phyloP scores from a whole-genome alignment of 768 basidiomycete genomes.

The Sutorius australiensis region DNA sequence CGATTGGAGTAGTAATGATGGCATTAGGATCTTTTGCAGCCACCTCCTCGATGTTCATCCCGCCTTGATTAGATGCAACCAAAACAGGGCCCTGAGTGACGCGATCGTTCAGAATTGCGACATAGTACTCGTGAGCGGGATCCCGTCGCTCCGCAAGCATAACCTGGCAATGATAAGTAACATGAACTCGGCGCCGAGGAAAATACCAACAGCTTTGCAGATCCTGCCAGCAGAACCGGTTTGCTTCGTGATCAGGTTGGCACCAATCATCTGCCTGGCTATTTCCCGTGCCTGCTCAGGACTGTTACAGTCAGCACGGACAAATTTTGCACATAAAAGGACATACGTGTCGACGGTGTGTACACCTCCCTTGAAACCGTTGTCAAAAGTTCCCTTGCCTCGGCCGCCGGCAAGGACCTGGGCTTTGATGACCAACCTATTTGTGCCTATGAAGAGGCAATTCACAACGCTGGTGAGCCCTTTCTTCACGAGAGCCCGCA shows the following conservation, averaged over 20 bases:
- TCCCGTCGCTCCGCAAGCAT: constrained; percentile 97
- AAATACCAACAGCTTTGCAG: constrained; percentile 81
- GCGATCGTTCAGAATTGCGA: constrained; percentile 95
- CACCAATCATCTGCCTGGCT: constrained; percentile 90
- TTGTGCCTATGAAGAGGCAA: constrained; percentile 46
- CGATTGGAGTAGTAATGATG: constrained; percentile 93
- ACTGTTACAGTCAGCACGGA: constrained; percentile 37
- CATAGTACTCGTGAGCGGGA: constrained; percentile 96
- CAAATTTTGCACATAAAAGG: background rate
- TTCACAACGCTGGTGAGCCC: background rate
- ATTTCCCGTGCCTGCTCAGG: constrained; percentile 85
- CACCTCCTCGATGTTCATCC: constrained; percentile 99
- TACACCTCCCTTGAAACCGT: constrained; percentile 95
- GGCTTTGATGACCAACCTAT: constrained; percentile 93
- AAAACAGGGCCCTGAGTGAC: constrained; percentile 84
- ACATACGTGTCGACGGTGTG: constrained; percentile 83
- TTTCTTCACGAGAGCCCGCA: background rate
- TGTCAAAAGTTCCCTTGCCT: constrained; percentile 96
- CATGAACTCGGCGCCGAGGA: background rate
- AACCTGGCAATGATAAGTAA: constrained; percentile 51
- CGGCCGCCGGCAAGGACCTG: constrained; percentile 98
- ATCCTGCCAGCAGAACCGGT: constrained; percentile 89
- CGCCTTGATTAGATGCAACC: constrained; percentile 91
- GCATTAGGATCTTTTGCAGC: constrained; percentile 92
- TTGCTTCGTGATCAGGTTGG: constrained; percentile 97